A percentile compares a stretch with the other conserved stretches of the same genome.
These are phyloP conservation scores for Microascus cirrosus DNA, from an alignment of 2,329 filamentous ascomycete genomes.

Conservation along the genomic window DNA sequence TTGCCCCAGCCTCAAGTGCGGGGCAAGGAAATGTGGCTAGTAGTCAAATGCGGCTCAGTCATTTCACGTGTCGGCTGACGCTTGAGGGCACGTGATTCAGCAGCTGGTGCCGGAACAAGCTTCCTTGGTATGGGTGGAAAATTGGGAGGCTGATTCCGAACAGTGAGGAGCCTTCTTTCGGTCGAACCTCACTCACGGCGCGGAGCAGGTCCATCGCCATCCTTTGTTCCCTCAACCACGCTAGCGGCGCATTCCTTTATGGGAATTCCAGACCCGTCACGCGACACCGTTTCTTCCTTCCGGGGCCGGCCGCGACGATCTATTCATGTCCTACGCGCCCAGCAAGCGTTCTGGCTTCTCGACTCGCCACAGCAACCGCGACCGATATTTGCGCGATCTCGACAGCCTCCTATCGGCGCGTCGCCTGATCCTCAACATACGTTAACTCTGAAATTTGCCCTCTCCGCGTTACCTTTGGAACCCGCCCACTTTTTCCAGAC, in stretches of 20 bases:
- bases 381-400: not conserved
- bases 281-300: not conserved
- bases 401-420: not conserved
- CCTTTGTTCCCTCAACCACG: not conserved
- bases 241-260: not conserved
- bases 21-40: not conserved
- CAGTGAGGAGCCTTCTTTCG: not conserved
- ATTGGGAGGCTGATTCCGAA: not conserved
- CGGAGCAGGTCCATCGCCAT: not conserved
- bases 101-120: not conserved
- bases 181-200: not conserved
- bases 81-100: not conserved
- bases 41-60: not conserved
- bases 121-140: not conserved
- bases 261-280: not conserved
- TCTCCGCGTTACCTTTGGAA: not conserved
- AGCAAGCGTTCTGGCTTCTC: not conserved
- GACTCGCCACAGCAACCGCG: not conserved
- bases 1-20: not conserved
- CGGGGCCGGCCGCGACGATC: not conserved
- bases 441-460: not conserved
- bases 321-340: not conserved
- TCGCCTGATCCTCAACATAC: not conserved
- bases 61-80: not conserved
- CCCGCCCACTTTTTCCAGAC: not conserved